Conservation (phyloP, 495 filamentous ascomycete genomes). For the Tuber melanosporum region DNA sequence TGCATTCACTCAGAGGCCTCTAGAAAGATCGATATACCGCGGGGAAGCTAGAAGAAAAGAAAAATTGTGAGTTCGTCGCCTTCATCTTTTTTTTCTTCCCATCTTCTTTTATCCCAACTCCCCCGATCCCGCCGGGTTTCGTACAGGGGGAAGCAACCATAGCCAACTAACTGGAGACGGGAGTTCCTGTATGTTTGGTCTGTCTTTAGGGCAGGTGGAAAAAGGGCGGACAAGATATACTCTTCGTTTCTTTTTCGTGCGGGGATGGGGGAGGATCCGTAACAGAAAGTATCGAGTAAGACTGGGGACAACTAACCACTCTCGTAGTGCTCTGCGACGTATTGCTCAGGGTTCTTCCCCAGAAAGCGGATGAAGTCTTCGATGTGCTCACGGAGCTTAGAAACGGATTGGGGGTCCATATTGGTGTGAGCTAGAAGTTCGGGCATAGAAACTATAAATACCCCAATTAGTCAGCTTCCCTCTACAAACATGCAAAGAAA, state of each 20-base stretch:
- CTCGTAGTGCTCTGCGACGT: constrained; percentile 75
- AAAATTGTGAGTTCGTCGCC: constrained; percentile 1
- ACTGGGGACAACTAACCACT: constrained; percentile 40
- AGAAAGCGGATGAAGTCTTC: constrained; percentile 75
- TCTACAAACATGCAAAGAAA: background rate
- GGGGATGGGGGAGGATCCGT: background rate
- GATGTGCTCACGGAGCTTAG: constrained; percentile 79
- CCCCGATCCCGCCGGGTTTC: background rate
- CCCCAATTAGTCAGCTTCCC: constrained; percentile 8
- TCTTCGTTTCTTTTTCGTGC: constrained; percentile 1
- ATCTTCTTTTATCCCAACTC: background rate
- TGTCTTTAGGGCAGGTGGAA: constrained; percentile 5
- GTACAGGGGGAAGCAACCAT: background rate
- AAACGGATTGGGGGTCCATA: constrained; percentile 87
- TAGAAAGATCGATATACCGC: constrained; percentile 56
- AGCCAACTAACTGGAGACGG: constrained; percentile 5
- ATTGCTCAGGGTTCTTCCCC: constrained; percentile 60
- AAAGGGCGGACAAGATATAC: background rate
- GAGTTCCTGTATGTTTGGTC: constrained; percentile 5
- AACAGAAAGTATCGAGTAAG: constrained; percentile 5
- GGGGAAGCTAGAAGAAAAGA: constrained; percentile 45
- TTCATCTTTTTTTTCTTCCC: background rate
- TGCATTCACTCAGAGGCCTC: constrained; percentile 40
- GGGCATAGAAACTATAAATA: constrained; percentile 66
- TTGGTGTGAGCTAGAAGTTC: constrained; percentile 95